phyloP scores from a whole-genome alignment of 75 land plant species.

The Selaginella moellendorffii region DNA sequence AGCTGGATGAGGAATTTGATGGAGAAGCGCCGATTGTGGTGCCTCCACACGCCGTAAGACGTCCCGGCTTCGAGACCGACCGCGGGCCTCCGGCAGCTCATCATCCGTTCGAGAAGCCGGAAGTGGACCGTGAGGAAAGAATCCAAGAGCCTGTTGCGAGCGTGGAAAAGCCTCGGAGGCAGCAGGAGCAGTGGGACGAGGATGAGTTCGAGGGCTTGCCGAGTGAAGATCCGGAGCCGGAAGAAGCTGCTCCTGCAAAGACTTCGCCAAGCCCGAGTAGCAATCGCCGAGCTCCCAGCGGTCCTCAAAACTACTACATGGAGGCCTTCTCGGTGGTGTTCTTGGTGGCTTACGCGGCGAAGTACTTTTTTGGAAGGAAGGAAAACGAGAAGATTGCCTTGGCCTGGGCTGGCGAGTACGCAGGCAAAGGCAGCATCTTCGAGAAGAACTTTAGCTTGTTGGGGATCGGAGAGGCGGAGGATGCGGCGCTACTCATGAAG shows the following conservation, averaged over 20 bases:
- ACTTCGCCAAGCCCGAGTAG: no score
- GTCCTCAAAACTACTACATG: conserved; percentile 28
- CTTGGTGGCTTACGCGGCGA: conserved; percentile 39
- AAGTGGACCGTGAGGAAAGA: neutral
- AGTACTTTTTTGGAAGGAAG: conserved; percentile 53
- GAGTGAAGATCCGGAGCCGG: neutral
- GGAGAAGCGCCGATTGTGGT: neutral
- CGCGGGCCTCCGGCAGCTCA: conserved; percentile 14
- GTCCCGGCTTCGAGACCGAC: conserved; percentile 22
- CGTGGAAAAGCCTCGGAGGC: neutral
- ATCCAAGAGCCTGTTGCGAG: neutral
- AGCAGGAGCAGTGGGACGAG: conserved; percentile 79
- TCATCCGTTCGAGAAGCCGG: neutral
- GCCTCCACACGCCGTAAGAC: neutral
- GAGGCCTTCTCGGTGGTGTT: conserved; percentile 50
- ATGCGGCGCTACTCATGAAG: conserved; percentile 66
- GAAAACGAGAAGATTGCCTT: conserved; percentile 74
- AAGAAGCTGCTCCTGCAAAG: neutral
- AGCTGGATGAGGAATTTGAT: conserved; percentile 20
- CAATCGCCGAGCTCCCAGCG: neutral
- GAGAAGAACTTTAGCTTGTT: conserved; percentile 78
- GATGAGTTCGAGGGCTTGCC: conserved; percentile 93
- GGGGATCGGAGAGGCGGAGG: conserved; percentile 68
- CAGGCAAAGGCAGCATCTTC: conserved; percentile 51
- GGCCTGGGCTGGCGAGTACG: conserved; percentile 69